Conservation (phyloP, 169 alveolate species). For the Eimeria maxima region DNA sequence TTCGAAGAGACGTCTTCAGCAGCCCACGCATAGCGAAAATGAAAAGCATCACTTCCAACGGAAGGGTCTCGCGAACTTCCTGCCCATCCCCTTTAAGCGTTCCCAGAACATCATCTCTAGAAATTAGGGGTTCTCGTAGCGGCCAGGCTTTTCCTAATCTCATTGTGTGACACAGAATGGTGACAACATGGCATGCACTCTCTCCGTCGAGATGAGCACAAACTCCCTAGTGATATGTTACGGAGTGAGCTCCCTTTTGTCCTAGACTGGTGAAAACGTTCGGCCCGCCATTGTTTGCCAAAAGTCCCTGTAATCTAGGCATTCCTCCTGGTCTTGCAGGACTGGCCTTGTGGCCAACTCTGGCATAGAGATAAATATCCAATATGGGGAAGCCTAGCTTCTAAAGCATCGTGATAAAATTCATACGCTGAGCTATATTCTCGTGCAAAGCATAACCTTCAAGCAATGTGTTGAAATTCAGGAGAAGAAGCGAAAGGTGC, state of each 20-base stretch:
- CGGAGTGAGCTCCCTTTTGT: constrained; percentile 28
- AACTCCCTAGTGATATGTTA: constrained; percentile 15
- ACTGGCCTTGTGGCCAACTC: neutral
- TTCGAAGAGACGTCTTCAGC: neutral
- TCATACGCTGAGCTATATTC: neutral
- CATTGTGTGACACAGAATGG: constrained; percentile 27
- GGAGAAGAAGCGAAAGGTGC: constrained; percentile 62
- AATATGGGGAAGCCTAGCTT: neutral
- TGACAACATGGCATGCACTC: constrained; percentile 51
- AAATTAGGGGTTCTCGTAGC: neutral
- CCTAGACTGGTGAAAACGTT: neutral
- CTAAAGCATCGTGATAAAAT: neutral
- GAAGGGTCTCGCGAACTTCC: neutral
- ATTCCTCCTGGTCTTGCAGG: neutral
- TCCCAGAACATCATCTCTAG: neutral
- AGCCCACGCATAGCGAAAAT: neutral
- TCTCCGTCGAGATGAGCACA: constrained; percentile 26
- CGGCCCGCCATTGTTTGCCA: neutral
- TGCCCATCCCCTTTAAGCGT: neutral
- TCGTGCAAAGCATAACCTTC: neutral
- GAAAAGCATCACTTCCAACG: neutral
- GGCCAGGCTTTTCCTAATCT: neutral
- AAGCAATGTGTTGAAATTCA: constrained; percentile 20
- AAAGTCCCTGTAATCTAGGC: neutral
- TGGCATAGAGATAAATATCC: neutral